Percentiles rank a stretch among this genome's conserved stretches.
phyloP scores from a whole-genome alignment of 2,329 filamentous ascomycete genomes.

The Penicillium italicum region DNA sequence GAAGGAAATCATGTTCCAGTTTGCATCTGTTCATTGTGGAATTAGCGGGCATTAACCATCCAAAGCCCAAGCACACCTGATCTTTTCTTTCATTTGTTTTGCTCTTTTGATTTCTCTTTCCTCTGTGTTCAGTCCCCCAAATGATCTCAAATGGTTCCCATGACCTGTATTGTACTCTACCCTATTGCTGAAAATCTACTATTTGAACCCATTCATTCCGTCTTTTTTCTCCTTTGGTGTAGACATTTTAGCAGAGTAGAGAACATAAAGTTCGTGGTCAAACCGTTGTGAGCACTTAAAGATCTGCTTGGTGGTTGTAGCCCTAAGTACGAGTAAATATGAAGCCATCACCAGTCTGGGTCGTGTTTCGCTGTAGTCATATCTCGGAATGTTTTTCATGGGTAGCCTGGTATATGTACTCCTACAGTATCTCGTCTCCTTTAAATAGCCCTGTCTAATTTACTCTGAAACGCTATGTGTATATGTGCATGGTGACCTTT shows the following conservation, averaged over 20 bases:
- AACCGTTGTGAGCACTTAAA: neutral
- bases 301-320: neutral
- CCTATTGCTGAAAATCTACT: constrained; percentile 6
- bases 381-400: no score
- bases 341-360: no score
- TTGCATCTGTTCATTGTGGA: neutral
- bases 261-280: neutral
- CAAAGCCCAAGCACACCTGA: neutral
- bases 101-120: constrained; percentile 7
- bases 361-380: no score
- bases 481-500: no score
- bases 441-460: no score
- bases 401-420: no score
- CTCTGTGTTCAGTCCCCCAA: constrained; percentile 2
- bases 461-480: no score
- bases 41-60: neutral
- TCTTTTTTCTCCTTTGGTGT: neutral
- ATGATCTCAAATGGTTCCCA: constrained; percentile 11
- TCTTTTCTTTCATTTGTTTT: constrained; percentile 1
- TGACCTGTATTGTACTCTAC: constrained; percentile 11
- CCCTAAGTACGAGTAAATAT: neutral
- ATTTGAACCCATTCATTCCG: neutral
- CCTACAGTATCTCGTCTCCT: no score
- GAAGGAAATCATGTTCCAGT: neutral
- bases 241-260: neutral